Evolutionary conservation across 257 asterid genomes (phyloP), one percentile per base, ranked within the genome.

Genomic region (Thymus quinquecostatus): DNA sequence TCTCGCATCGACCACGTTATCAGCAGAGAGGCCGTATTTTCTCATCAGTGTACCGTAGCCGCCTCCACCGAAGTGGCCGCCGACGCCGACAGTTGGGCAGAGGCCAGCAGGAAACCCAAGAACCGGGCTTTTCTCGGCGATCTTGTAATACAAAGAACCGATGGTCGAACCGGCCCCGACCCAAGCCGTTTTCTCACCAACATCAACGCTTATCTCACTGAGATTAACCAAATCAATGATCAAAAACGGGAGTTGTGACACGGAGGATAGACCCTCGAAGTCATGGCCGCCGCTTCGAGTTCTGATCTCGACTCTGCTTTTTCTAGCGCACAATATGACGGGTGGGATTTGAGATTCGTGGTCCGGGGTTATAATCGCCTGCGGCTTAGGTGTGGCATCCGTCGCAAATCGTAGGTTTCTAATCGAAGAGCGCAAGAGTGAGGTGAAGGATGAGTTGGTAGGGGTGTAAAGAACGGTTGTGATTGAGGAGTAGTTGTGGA

Each of bases 211-310:
- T 5, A 79, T 21, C 21, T 75, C 63, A 8, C 76, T 65, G 27
- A 82, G 63, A 5, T 77, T 74, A 77, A 76, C 48, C 75, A 79
- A 51, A 32, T 82, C 84, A n/a, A 82, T 27, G 45, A 82, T 47
- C 13, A 76, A 63, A 4, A 79, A 82, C 0, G 72, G 68, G 28
- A 54, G 56, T 40, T 14, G 5, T 0, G 84, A 70, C 0, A 63
- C 67, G n/a, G 67, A 79, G 2, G 84, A 82, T 0, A 82, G 41
- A 12, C 83, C 81, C 61, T 79, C 83, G 10, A 41, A 57, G 57
- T 82, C 83, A 47, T 82, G 86, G 11, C 86, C 83, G 0, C 86
- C 83, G 8, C 86, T 82, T 55, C 82, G 72, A 2, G 58, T 68
- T 45, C 79, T 70, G 32, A 82, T 72, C 11, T 82, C 60, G 47